Conservation (phyloP, 2,329 filamentous ascomycete genomes). For the Periconia sp. region DNA sequence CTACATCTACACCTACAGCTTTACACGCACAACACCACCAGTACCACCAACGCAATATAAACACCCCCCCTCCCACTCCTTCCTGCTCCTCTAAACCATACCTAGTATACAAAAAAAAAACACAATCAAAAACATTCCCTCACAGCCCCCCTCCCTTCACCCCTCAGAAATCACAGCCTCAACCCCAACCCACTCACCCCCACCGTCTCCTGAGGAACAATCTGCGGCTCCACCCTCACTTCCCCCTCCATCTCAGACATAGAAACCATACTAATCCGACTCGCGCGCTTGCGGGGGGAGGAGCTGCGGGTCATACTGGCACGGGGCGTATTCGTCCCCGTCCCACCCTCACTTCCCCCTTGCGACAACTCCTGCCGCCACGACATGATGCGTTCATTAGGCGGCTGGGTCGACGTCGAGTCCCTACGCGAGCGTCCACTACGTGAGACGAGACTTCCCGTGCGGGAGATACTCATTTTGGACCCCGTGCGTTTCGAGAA, state of each 20-base stretch:
- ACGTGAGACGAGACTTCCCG: slow-evolving; percentile 59
- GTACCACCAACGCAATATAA: too few relatives aligned
- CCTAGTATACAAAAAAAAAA: too few relatives aligned
- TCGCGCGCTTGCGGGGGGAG: slow-evolving; percentile 51
- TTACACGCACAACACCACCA: too few relatives aligned
- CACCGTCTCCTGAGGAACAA: neutral
- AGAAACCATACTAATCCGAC: slow-evolving; percentile 10
- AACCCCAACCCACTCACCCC: too few relatives aligned
- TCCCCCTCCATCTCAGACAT: slow-evolving; percentile 16
- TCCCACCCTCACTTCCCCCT: slow-evolving; percentile 49
- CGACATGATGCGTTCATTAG: slow-evolving; percentile 77
- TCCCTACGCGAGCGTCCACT: slow-evolving; percentile 53
- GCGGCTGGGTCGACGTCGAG: slow-evolving; percentile 51
- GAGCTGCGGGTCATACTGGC: slow-evolving; percentile 44
- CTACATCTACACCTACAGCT: too few relatives aligned
- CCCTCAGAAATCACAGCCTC: too few relatives aligned
- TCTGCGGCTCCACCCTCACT: slow-evolving; percentile 20
- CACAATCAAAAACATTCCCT: too few relatives aligned
- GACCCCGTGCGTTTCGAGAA: slow-evolving; percentile 70
- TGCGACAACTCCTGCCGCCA: slow-evolving; percentile 76
- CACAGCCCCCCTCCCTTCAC: too few relatives aligned
- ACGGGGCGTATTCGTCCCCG: slow-evolving; percentile 9
- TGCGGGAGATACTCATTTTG: slow-evolving; percentile 46
- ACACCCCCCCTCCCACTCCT: too few relatives aligned
- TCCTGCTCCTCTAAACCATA: too few relatives aligned